phyloP scores from a whole-genome alignment of 495 filamentous ascomycete genomes.

The Podospora fimiseda region DNA sequence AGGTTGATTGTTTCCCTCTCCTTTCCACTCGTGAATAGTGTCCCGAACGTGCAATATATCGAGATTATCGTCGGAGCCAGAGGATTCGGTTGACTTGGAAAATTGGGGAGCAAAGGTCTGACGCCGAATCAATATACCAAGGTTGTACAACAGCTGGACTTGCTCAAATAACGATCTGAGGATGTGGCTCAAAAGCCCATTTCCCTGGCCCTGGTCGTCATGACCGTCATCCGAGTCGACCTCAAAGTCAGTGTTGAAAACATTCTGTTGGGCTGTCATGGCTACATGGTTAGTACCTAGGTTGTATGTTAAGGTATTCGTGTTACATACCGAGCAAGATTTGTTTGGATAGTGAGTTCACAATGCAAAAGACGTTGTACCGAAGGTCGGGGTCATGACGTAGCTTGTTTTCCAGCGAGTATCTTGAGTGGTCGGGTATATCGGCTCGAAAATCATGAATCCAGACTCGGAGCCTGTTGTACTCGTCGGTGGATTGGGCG shows the following conservation, averaged over 20 bases:
- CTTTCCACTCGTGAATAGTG: neutral
- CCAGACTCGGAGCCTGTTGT: constrained; percentile 2
- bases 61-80: too few relatives aligned
- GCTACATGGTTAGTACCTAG: too few relatives aligned
- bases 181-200: neutral
- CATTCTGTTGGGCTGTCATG: too few relatives aligned
- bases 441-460: constrained; percentile 3
- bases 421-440: neutral
- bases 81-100: neutral
- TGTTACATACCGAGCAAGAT: neutral
- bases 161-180: neutral
- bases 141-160: neutral
- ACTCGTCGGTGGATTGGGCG: neutral
- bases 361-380: neutral
- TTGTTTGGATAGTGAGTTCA: neutral
- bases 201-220: neutral
- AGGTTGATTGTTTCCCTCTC: neutral
- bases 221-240: neutral
- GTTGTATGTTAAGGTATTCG: too few relatives aligned
- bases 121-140: neutral
- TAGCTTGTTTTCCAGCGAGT: neutral
- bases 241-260: too few relatives aligned
- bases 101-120: neutral
- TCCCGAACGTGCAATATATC: neutral
- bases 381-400: neutral